phyloP scores from a whole-genome alignment of 345 rosid species.

The Citrus sp. region DNA sequence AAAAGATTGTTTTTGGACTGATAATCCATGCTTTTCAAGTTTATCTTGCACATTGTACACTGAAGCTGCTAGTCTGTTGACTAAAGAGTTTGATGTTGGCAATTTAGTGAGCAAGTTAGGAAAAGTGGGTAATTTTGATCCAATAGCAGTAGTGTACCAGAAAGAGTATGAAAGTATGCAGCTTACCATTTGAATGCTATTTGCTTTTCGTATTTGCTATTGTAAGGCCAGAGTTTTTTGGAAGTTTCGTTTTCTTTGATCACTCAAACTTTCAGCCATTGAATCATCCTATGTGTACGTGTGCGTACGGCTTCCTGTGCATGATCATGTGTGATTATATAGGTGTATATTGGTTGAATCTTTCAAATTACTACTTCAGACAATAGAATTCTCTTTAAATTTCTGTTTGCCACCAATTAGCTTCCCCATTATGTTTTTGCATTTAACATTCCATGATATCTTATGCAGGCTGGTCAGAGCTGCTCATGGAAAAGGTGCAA shows the following conservation, averaged over 20 bases:
- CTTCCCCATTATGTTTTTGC: not conserved
- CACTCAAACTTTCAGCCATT: not conserved
- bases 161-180: not conserved
- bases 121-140: not conserved
- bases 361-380: not conserved
- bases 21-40: not conserved
- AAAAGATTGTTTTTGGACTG: not conserved
- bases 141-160: not conserved
- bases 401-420: not conserved
- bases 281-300: not conserved
- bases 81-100: too few species aligned
- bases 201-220: not conserved
- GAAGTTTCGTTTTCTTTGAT: not conserved
- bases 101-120: not conserved
- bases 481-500: constrained; percentile 71
- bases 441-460: not conserved
- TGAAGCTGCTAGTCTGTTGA: not conserved
- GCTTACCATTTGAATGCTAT: not conserved
- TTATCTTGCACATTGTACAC: not conserved
- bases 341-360: not conserved
- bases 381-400: not conserved
- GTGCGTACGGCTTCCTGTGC: not conserved
- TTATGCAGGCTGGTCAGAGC: constrained; percentile 62
- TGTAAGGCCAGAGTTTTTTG: not conserved
- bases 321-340: not conserved